Conservation (phyloP, 2,329 filamentous ascomycete genomes). For the Xylaria sp. region DNA sequence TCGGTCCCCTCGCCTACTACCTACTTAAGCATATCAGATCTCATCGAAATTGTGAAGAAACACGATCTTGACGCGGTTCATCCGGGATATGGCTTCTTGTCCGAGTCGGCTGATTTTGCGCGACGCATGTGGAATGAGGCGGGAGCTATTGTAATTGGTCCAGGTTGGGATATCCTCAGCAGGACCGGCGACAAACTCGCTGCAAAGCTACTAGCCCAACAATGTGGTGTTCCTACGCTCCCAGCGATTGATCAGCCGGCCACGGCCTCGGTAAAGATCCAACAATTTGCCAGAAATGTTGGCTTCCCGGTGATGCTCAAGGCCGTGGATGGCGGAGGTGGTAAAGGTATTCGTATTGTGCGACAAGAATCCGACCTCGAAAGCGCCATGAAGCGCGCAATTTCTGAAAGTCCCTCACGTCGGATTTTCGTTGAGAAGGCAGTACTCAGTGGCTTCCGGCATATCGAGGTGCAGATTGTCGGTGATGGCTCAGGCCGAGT, state of each 20-base stretch:
- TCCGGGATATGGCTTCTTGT: slow-evolving; percentile 69
- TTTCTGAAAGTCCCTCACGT: slow-evolving; percentile 63
- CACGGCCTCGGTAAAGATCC: slow-evolving; percentile 54
- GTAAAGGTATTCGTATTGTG: slow-evolving; percentile 63
- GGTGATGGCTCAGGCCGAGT: slow-evolving; percentile 66
- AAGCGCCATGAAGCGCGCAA: slow-evolving; percentile 53
- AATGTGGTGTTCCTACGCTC: slow-evolving; percentile 50
- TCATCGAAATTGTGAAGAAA: slow-evolving; percentile 44
- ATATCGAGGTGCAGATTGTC: slow-evolving; percentile 59
- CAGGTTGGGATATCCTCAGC: slow-evolving; percentile 57
- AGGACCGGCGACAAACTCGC: slow-evolving; percentile 40
- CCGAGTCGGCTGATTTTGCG: slow-evolving; percentile 67
- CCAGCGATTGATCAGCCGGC: slow-evolving; percentile 41
- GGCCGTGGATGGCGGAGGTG: slow-evolving; percentile 68
- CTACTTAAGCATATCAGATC: slow-evolving; percentile 16
- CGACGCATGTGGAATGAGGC: slow-evolving; percentile 49
- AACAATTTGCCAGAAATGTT: slow-evolving; percentile 47
- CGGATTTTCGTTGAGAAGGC: slow-evolving; percentile 62
- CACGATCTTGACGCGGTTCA: slow-evolving; percentile 53
- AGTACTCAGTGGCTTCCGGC: slow-evolving; percentile 64
- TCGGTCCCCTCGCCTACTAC: slow-evolving; percentile 14
- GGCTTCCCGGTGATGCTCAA: slow-evolving; percentile 59
- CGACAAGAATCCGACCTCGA: slow-evolving; percentile 50
- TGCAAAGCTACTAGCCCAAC: slow-evolving; percentile 43
- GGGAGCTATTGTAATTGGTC: slow-evolving; percentile 64